These are phyloP conservation scores for Hemileccinum rubropunctum DNA, from an alignment of 768 basidiomycete genomes.

Conservation along the genomic window DNA sequence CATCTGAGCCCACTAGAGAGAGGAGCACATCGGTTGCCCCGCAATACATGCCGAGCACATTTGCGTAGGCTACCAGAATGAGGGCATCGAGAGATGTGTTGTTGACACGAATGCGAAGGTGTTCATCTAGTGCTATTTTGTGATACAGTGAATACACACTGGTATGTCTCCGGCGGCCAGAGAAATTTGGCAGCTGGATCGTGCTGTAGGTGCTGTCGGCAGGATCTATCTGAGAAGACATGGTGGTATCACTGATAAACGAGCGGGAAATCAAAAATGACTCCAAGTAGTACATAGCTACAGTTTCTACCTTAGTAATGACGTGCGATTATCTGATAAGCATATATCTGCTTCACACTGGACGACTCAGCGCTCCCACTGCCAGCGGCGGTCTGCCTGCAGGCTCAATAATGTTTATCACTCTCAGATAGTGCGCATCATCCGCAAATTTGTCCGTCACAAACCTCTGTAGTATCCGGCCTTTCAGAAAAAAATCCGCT, in stretches of 20 bases:
- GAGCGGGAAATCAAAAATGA: too few species aligned
- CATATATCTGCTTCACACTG: not conserved
- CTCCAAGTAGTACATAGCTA: too few species aligned
- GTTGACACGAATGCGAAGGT: not conserved
- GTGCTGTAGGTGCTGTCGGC: not conserved
- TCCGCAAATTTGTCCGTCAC: too few species aligned
- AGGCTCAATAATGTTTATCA: too few species aligned
- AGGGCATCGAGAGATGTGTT: slow-evolving; percentile 5
- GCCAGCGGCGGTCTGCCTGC: too few species aligned
- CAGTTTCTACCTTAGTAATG: too few species aligned
- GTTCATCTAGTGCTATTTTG: slow-evolving; percentile 3
- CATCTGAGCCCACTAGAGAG: slow-evolving; percentile 9
- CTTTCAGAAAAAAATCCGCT: too few species aligned
- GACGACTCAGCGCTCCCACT: too few species aligned
- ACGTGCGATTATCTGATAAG: slow-evolving; percentile 8
- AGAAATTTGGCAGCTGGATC: slow-evolving; percentile 20
- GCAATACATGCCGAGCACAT: slow-evolving; percentile 23
- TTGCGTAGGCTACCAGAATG: slow-evolving; percentile 21
- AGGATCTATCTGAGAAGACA: not conserved
- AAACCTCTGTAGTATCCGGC: too few species aligned
- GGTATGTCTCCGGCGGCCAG: slow-evolving; percentile 8
- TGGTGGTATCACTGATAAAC: too few species aligned
- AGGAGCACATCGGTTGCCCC: slow-evolving; percentile 19
- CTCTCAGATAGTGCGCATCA: too few species aligned
- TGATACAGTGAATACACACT: not conserved